phyloP scores from a whole-genome alignment of 306 rosid genomes.

The Lathyrus sativus region DNA sequence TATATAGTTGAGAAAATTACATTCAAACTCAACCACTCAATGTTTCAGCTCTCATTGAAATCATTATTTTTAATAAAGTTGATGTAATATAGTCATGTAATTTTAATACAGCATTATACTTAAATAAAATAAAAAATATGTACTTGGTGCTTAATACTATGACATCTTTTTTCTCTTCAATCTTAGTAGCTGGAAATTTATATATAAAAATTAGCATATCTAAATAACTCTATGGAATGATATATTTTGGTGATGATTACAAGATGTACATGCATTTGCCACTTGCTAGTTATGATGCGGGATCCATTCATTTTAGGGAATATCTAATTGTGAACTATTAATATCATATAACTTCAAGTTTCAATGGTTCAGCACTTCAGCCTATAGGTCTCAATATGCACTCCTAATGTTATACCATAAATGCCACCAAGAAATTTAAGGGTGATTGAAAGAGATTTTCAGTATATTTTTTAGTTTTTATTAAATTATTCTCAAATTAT shows the following conservation, averaged over 20 bases:
- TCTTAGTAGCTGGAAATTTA: background rate
- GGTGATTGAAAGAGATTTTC: conserved; percentile 7
- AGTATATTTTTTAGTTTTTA: background rate
- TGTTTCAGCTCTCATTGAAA: background rate
- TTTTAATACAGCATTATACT: conserved; percentile 1
- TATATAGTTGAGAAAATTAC: background rate
- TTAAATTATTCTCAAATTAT: too few species aligned
- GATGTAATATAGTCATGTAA: background rate
- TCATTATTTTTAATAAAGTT: background rate
- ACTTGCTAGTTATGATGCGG: background rate
- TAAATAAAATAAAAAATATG: background rate
- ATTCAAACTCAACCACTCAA: background rate
- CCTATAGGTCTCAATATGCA: background rate
- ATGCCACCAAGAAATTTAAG: background rate
- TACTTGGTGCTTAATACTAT: background rate
- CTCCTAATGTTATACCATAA: too few species aligned
- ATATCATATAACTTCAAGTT: conserved; percentile 6
- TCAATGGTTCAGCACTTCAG: background rate
- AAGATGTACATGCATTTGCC: background rate
- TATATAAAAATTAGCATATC: background rate
- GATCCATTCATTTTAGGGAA: conserved; percentile 7
- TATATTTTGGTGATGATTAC: conserved; percentile 3
- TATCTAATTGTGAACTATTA: background rate
- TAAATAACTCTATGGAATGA: background rate
- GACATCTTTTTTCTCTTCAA: conserved; percentile 3